phyloP scores from a whole-genome alignment of 116 monocot species.

The Phalaenopsis hybrid region DNA sequence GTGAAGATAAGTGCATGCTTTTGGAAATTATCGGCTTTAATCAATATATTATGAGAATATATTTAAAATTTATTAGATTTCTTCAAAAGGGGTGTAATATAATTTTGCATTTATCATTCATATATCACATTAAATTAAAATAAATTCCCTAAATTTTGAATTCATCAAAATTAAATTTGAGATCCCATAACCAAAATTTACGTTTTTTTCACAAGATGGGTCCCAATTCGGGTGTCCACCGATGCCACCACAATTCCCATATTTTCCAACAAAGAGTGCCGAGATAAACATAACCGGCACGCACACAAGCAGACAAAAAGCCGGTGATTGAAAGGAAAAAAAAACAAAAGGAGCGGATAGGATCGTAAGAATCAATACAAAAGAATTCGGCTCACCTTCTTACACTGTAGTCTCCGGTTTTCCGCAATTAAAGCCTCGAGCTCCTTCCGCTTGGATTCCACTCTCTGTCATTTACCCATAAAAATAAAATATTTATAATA shows the following conservation, averaged over 20 bases:
- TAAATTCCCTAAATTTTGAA: too few relatives aligned
- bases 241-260: background rate
- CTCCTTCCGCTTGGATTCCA: conserved; percentile 4
- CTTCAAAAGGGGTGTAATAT: too few relatives aligned
- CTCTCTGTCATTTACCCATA: background rate
- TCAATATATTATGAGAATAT: too few relatives aligned
- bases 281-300: background rate
- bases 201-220: background rate
- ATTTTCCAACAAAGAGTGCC: background rate
- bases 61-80: too few relatives aligned
- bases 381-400: conserved; percentile 5
- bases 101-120: too few relatives aligned
- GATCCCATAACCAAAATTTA: too few relatives aligned
- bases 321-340: background rate
- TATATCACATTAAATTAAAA: too few relatives aligned
- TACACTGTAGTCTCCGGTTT: background rate
- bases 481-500: background rate
- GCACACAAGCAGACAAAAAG: background rate
- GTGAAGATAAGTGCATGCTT: too few relatives aligned
- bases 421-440: conserved; percentile 3
- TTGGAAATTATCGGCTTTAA: too few relatives aligned
- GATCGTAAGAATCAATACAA: background rate
- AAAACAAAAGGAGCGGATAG: background rate
- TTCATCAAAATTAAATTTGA: too few relatives aligned
- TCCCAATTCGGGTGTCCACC: background rate